Base-by-base conservation (phyloP, 2,329 filamentous ascomycete genomes). In the Fonsecaea monophora region DNA sequence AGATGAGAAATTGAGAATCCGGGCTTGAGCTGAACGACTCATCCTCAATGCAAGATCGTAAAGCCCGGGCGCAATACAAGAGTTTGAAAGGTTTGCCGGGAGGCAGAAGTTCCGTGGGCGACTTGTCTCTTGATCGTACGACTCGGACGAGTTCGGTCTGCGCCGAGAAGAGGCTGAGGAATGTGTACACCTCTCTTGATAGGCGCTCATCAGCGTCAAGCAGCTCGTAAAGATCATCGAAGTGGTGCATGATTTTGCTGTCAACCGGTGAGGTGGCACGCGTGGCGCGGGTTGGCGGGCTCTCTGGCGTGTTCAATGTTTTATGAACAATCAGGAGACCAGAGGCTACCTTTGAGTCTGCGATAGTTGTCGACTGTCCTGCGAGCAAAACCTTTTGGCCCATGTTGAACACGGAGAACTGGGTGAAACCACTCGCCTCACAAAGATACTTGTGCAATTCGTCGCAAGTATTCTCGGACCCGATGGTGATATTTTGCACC, bases 171-270 rank as follows among this genome's bases (percentile, higher is more conserved):
- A 86, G 85, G 62, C 86, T 81, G 42, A 94, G 82, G 70, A 94
- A 92, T 57, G 86, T 81, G 75, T 89, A 92, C 10, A 93, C 89
- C 82, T 91, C 88, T 74, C 85, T 82, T 6, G 91, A 88, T 50
- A 92, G 80, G 58, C 81, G 83, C 66, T 94, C 89, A 53, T 91
- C 86, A 79, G 94, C 86, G 70, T 88, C 87, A 62, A 98, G 83
- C 73, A 94, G 90, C 53, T 87, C 86, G 84, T 95, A 97, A 30
- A 99, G 80, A 68, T 94, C 89, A 62, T 92, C 86, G 74, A 97
- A 96, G 77, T 96, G 91, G 65, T 88, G 85, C 71, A 95, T 81
- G 25, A 98, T 89, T 73, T 94, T 91, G 12, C 87, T 84, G 75
- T 98, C 92, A 2, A 98, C 83, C 1, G 84, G 40, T 81, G 85